phyloP scores from a whole-genome alignment of 768 basidiomycete species.

The Pleurotus cornucopiae region DNA sequence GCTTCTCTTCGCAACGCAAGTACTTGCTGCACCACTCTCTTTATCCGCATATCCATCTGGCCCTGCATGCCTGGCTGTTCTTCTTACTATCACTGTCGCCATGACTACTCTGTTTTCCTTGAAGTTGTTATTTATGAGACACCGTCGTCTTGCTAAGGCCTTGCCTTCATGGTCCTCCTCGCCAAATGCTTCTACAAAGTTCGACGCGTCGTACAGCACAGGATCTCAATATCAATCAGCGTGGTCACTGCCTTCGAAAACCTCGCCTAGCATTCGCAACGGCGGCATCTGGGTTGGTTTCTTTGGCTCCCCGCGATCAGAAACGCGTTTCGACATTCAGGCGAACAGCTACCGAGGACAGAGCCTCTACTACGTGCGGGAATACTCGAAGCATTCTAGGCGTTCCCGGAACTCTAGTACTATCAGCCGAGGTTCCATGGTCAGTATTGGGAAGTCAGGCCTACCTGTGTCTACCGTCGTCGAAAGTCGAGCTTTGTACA shows the following conservation, averaged over 20 bases:
- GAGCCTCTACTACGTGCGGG: not conserved
- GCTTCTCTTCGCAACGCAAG: conserved; percentile 11
- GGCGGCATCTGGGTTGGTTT: conserved; percentile 39
- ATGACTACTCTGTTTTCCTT: conserved; percentile 20
- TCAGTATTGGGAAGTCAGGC: conserved; percentile 11
- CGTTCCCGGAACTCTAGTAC: not conserved
- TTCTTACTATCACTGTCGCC: conserved; percentile 19
- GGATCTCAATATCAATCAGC: conserved; percentile 12
- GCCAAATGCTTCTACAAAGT: conserved; percentile 9
- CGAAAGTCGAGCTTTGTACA: conserved; percentile 9
- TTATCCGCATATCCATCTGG: conserved; percentile 12
- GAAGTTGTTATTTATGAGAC: conserved; percentile 25
- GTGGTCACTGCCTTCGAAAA: conserved; percentile 12
- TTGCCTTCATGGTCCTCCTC: conserved; percentile 4
- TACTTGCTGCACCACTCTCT: conserved; percentile 12
- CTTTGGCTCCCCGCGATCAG: conserved; percentile 41
- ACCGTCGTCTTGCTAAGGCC: conserved; percentile 14
- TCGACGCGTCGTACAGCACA: conserved; percentile 10
- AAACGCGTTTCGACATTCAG: conserved; percentile 26
- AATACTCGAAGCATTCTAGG: not conserved
- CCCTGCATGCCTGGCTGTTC: conserved; percentile 21
- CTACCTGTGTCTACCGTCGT: conserved; percentile 13
- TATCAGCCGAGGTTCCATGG: conserved; percentile 1
- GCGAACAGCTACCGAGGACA: not conserved
- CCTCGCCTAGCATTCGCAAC: not conserved